Evolutionary conservation across 1,284 basidiomycete genomes (phyloP).

Genomic region (Boletus subluridellus): DNA sequence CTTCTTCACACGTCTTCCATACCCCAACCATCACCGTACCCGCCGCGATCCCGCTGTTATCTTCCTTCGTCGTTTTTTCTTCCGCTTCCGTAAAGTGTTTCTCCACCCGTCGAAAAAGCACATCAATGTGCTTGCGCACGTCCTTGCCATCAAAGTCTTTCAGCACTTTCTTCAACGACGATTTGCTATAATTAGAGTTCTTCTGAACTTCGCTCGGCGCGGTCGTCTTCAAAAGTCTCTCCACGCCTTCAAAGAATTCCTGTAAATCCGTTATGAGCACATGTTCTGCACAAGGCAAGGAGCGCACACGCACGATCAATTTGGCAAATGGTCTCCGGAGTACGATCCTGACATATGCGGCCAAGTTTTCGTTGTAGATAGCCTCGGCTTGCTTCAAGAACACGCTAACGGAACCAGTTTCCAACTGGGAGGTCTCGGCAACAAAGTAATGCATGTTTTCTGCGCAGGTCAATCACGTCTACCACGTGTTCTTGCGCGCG

Average conservation of each 20-base stretch:
- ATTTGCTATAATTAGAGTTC: constrained; percentile 75
- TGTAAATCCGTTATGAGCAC: constrained; percentile 34
- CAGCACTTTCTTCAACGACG: constrained; percentile 76
- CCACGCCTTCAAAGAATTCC: constrained; percentile 95
- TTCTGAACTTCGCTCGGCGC: constrained; percentile 77
- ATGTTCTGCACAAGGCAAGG: background rate
- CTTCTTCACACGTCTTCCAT: constrained; percentile 86
- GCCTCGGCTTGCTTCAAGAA: constrained; percentile 75
- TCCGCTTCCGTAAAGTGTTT: constrained; percentile 89
- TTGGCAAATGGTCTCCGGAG: constrained; percentile 84
- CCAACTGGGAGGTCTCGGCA: constrained; percentile 70
- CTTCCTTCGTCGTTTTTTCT: constrained; percentile 60
- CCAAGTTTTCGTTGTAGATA: constrained; percentile 86
- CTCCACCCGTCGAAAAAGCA: constrained; percentile 86
- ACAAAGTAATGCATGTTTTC: constrained; percentile 97
- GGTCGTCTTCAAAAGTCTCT: constrained; percentile 78
- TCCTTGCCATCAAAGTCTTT: constrained; percentile 89
- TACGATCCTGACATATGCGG: constrained; percentile 83
- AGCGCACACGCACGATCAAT: constrained; percentile 66
- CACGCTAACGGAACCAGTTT: constrained; percentile 62
- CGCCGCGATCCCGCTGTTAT: constrained; percentile 53
- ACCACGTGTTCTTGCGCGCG: background rate
- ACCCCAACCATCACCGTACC: constrained; percentile 76
- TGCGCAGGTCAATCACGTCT: constrained; percentile 33
- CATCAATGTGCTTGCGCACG: constrained; percentile 81